Conservation (phyloP, 257 asterid genomes). For the Plantago major region DNA sequence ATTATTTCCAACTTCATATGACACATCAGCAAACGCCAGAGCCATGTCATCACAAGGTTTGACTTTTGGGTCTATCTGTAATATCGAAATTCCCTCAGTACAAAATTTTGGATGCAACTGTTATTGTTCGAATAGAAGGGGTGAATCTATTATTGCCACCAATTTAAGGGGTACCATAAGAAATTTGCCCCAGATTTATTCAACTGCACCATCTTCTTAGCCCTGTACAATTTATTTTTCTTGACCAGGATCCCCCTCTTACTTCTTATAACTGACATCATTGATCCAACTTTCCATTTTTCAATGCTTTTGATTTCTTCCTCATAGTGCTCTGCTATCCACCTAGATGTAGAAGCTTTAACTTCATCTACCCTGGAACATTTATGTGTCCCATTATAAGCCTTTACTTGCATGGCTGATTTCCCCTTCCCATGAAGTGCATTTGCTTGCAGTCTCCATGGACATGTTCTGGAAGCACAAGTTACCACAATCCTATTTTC, state of each 20-base stretch:
- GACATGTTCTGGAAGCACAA: background rate
- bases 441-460: background rate
- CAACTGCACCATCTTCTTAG: background rate
- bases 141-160: too few relatives aligned
- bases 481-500: background rate
- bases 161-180: too few relatives aligned
- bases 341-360: background rate
- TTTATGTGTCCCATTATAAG: background rate
- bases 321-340: background rate
- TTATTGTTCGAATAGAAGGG: too few relatives aligned
- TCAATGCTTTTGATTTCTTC: background rate
- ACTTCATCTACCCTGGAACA: background rate
- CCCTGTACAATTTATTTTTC: slow-evolving; percentile 5
- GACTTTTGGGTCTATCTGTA: too few relatives aligned
- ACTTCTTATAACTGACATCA: background rate
- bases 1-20: too few relatives aligned
- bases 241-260: background rate
- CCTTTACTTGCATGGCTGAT: background rate
- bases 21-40: too few relatives aligned
- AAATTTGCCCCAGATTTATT: background rate
- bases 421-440: background rate
- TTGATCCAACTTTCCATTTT: background rate
- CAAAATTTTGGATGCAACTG: too few relatives aligned
- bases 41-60: too few relatives aligned
- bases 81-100: too few relatives aligned